These are phyloP conservation scores for Bauhinia variegata DNA, from an alignment of 306 rosid species.

Conservation along the genomic window DNA sequence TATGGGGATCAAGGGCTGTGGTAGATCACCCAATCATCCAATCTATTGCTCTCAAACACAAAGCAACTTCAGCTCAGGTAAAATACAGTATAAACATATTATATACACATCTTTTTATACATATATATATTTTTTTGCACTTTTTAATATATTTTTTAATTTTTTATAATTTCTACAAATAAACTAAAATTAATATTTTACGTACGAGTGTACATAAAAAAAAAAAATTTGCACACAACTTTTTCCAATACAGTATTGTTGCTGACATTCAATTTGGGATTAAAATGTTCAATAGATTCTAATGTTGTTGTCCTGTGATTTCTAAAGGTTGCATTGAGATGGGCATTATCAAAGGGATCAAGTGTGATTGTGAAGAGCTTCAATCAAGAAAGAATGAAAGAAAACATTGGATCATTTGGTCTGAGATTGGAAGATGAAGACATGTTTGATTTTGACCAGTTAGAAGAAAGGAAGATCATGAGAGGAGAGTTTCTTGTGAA, in stretches of 20 bases:
- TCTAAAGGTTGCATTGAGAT: conserved; percentile 70
- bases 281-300: neutral
- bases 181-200: no score
- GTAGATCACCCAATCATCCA: conserved; percentile 57
- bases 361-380: conserved; percentile 93
- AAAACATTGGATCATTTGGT: conserved; percentile 61
- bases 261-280: no score
- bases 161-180: no score
- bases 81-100: no score
- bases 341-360: conserved; percentile 81
- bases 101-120: no score
- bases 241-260: no score
- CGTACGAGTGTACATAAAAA: no score
- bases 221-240: no score
- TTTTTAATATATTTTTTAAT: no score
- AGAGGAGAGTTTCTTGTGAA: conserved; percentile 86
- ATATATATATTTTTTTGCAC: no score
- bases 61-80: conserved; percentile 83
- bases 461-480: conserved; percentile 81
- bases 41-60: conserved; percentile 69
- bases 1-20: conserved; percentile 88
- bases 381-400: conserved; percentile 64
- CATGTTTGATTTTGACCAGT: conserved; percentile 54
- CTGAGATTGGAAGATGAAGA: conserved; percentile 67
- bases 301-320: neutral